Conservation (phyloP, 106 monocot species). For the Gastrodia elata region DNA sequence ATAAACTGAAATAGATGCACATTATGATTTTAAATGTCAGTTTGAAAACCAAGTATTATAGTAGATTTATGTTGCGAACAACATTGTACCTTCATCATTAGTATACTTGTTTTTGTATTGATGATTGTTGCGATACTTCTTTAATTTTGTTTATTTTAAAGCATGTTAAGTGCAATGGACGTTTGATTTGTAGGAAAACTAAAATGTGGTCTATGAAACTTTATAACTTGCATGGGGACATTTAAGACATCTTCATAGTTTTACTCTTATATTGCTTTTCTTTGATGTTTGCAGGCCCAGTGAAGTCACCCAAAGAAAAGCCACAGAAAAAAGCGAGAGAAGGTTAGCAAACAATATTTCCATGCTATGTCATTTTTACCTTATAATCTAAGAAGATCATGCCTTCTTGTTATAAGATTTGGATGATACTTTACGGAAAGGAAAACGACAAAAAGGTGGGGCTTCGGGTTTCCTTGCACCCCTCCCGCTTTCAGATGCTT, state of each 20-base stretch:
- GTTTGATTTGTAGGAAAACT: no score
- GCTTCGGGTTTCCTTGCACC: constrained; percentile 53
- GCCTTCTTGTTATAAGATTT: constrained; percentile 10
- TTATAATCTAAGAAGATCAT: background rate
- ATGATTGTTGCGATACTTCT: no score
- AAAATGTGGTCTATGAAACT: no score
- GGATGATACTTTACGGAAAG: constrained; percentile 29
- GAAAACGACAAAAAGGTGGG: constrained; percentile 48
- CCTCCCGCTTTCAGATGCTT: constrained; percentile 75
- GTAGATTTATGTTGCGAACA: no score
- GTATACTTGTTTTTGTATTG: no score
- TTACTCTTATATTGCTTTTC: background rate
- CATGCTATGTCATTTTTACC: background rate
- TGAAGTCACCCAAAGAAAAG: constrained; percentile 38
- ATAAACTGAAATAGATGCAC: no score
- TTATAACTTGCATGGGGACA: background rate
- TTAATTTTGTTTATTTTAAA: no score
- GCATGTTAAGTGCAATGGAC: no score
- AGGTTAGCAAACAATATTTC: constrained; percentile 25
- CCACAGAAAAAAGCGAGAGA: constrained; percentile 49
- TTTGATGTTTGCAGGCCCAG: constrained; percentile 10
- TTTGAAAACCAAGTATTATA: no score
- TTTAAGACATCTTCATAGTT: background rate
- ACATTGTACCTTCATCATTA: no score
- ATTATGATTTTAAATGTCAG: no score